phyloP scores from a whole-genome alignment of 2,329 filamentous ascomycete species.

The Leptographium flavum region DNA sequence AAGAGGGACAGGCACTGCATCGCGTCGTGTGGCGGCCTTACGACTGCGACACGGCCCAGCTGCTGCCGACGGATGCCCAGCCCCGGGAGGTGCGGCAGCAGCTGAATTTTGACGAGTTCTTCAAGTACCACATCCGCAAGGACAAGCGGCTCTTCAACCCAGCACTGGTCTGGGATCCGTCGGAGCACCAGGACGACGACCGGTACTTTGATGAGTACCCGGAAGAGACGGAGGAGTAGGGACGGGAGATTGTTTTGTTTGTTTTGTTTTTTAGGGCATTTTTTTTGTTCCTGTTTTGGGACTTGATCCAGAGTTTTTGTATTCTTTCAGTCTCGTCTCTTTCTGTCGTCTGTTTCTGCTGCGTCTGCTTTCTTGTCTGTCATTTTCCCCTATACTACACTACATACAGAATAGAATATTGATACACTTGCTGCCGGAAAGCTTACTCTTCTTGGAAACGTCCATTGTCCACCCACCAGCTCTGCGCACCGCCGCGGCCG shows the following conservation, averaged over 20 bases:
- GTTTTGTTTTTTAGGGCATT: no score
- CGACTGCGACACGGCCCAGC: conserved; percentile 4
- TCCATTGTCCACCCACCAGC: not conserved
- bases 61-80: conserved; percentile 1
- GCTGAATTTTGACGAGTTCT: conserved; percentile 8
- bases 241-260: no score
- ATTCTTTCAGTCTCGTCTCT: no score
- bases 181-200: not conserved
- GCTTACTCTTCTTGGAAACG: not conserved
- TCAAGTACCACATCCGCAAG: not conserved
- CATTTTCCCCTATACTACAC: no score
- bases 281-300: no score
- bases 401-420: no score
- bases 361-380: no score
- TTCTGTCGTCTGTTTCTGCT: no score
- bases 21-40: conserved; percentile 6
- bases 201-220: not conserved
- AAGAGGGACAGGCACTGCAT: conserved; percentile 3
- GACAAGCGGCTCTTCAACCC: conserved; percentile 8
- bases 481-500: not conserved
- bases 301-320: no score
- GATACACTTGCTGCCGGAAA: no score
- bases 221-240: no score
- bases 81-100: conserved; percentile 6
- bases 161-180: not conserved